Conservation (phyloP, 2,329 filamentous ascomycete genomes). For the Colletotrichum brevisporum region DNA sequence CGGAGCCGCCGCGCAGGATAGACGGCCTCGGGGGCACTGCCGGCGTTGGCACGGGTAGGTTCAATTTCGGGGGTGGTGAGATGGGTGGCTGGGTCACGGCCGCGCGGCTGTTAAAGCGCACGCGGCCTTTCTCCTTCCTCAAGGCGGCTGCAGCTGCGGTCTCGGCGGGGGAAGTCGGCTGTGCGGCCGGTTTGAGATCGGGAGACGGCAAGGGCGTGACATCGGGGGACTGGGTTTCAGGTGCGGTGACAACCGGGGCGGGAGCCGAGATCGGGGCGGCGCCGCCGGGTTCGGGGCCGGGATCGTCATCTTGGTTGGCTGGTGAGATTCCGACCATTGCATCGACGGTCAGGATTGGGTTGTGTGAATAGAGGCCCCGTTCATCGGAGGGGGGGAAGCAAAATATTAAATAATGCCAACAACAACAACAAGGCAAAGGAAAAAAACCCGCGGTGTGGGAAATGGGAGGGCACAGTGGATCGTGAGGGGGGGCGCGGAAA, state of each 20-base stretch:
- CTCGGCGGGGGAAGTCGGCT: conserved; percentile 18
- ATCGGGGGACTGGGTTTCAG: conserved; percentile 17
- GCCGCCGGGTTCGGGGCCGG: conserved; percentile 36
- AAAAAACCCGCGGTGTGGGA: conserved; percentile 19
- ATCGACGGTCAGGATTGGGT: conserved; percentile 32
- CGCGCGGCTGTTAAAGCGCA: conserved; percentile 64
- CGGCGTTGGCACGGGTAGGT: conserved; percentile 14
- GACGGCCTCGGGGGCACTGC: conserved; percentile 48
- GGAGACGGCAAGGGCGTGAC: conserved; percentile 6
- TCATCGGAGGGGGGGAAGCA: not conserved
- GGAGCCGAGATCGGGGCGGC: not conserved
- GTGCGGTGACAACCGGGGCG: not conserved
- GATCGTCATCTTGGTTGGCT: conserved; percentile 40
- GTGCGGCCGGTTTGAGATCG: conserved; percentile 9
- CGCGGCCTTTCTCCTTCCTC: conserved; percentile 62
- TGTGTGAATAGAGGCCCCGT: conserved; percentile 2
- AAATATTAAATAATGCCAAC: conserved; percentile 19
- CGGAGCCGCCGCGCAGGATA: conserved; percentile 58
- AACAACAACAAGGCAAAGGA: too few relatives aligned
- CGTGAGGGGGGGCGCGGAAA: conserved; percentile 6
- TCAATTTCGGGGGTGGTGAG: conserved; percentile 38
- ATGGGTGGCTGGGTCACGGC: conserved; percentile 48
- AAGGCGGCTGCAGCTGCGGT: conserved; percentile 42
- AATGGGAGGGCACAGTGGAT: conserved; percentile 26
- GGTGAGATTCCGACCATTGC: conserved; percentile 38